Evolutionary conservation across 2,329 filamentous ascomycete species (phyloP).

Genomic region (Cordyceps tenuipes): DNA sequence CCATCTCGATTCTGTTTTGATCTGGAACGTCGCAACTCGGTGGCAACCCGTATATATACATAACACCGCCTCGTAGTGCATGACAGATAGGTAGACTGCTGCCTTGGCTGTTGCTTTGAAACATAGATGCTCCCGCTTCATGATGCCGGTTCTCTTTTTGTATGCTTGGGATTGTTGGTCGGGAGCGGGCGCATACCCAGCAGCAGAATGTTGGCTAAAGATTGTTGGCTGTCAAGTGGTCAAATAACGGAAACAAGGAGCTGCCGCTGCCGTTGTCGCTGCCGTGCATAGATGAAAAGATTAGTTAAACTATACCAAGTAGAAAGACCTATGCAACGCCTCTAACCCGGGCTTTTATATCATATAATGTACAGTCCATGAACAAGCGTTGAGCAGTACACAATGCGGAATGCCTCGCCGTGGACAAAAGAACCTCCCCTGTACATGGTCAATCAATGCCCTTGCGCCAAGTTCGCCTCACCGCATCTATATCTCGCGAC

Average conservation of each 20-base stretch:
- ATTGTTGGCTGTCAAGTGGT: neutral
- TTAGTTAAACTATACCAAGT: neutral
- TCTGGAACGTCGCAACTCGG: too few relatives aligned
- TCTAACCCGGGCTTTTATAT: neutral
- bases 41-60: neutral
- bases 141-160: neutral
- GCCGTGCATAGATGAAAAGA: neutral
- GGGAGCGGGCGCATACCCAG: neutral
- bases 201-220: neutral
- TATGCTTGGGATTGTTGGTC: neutral
- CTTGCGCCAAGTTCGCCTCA: neutral
- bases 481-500: conserved; percentile 53
- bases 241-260: neutral
- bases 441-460: too few relatives aligned
- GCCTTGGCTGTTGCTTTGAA: neutral
- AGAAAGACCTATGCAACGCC: neutral
- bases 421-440: neutral
- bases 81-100: neutral
- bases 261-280: neutral
- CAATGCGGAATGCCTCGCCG: too few relatives aligned
- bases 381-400: neutral
- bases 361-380: neutral
- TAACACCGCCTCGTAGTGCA: neutral
- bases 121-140: neutral
- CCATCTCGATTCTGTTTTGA: too few relatives aligned